Evolutionary conservation across 805 yeast species (phyloP), one percentile per base, ranked within the genome.

Genomic region (Cyberlindnera saturnus): DNA sequence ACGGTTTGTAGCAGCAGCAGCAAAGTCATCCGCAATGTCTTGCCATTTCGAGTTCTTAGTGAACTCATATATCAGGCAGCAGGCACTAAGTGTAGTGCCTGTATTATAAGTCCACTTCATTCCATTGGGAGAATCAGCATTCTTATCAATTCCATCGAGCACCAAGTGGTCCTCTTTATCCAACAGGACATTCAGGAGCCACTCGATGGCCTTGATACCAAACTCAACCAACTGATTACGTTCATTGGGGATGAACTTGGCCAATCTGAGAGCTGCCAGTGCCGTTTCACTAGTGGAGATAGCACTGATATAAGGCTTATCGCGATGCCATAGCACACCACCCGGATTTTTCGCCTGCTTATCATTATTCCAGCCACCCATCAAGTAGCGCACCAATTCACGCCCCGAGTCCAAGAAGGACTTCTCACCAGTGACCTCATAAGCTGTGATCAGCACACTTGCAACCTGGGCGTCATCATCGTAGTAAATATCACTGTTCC

Each of bases 381-480:
- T 75, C 48, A 82, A 60, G 51, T 81, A 81, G 34, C 77, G 60
- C 43, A 74, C 79, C 51, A 79, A 65, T 49, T 78, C 83, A 39
- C 77, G 66, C 7, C 80, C 84, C 50, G 68, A 66, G 50, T 74
- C 78, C 47, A 82, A 64, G 55, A 68, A 78, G 37, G 65, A 64
- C 50, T 64, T 64, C 48, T 81, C 74, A 2, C 74, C 75, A 1
- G 87, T 80, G 19, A 79, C 86, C 54, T 81, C 88, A 55, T 77
- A 82, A 2, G 86, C 85, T 3, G 79, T 72, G 44, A 83, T 64
- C 51, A 80, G 66, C 3, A 81, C 82, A 52, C 79, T 69, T 14
- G 84, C 82, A 13, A 82, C 77, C 57, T 82, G 90, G 3, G 89
- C 90, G 56, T 82, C 84, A 55, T 82, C 90, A 55, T 82, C 88